Conservation (phyloP, 176 grass and related monocot species). For the Canna indica region DNA sequence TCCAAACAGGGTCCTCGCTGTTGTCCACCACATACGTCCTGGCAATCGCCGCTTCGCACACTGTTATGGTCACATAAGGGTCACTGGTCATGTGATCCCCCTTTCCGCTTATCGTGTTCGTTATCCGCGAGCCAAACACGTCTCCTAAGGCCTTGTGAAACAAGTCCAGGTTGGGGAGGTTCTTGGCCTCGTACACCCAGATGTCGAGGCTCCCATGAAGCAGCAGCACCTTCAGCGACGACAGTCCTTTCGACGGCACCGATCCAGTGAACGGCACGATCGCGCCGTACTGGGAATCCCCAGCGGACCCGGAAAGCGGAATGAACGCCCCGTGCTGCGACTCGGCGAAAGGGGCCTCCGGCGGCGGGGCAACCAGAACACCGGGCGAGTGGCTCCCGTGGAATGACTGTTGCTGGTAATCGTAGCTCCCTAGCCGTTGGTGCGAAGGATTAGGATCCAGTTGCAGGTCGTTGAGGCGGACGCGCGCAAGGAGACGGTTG, state of each 20-base stretch:
- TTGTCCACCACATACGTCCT: conserved; percentile 63
- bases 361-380: no score
- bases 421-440: conserved; percentile 7
- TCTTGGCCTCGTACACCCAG: conserved; percentile 45
- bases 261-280: conserved; percentile 44
- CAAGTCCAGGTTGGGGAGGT: conserved; percentile 72
- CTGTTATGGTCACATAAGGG: conserved; percentile 64
- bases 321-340: conserved; percentile 20
- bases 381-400: not conserved
- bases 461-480: conserved; percentile 28
- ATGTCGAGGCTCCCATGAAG: conserved; percentile 79
- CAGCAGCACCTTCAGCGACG: conserved; percentile 66
- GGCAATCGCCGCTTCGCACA: conserved; percentile 37
- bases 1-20: conserved; percentile 67
- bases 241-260: not conserved
- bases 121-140: conserved; percentile 32
- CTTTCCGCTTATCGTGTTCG: conserved; percentile 25
- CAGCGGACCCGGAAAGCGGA: not conserved
- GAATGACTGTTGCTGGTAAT: not conserved
- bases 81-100: conserved; percentile 52
- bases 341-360: no score
- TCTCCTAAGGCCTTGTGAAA: conserved; percentile 57
- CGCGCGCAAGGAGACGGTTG: conserved; percentile 31
- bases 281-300: conserved; percentile 25
- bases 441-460: not conserved